Percentiles rank a stretch among this genome's conserved stretches.
These are phyloP conservation scores for Tulasnella sp. DNA, from an alignment of 768 basidiomycete genomes.

Conservation along the genomic window DNA sequence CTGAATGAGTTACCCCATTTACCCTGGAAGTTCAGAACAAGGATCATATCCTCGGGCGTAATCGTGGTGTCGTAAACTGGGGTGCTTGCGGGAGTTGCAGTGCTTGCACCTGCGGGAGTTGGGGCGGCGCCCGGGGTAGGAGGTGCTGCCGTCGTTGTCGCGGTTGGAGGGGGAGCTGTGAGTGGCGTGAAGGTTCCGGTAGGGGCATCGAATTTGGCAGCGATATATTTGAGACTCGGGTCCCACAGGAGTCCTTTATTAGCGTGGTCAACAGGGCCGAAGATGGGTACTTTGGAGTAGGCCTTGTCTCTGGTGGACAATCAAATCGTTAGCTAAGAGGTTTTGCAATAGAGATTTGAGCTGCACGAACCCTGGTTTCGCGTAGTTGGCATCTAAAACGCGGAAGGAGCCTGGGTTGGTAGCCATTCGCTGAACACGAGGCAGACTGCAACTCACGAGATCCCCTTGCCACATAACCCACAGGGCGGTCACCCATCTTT, in stretches of 20 bases:
- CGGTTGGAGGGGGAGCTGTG: constrained; percentile 5
- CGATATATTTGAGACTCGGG: constrained; percentile 26
- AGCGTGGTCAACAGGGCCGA: constrained; percentile 26
- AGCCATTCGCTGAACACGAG: background rate
- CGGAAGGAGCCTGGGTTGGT: background rate
- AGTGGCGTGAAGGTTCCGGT: background rate
- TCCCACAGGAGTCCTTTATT: constrained; percentile 27
- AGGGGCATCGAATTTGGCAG: constrained; percentile 15
- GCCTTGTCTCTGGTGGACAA: background rate
- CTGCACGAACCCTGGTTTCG: constrained; percentile 13
- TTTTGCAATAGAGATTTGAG: background rate
- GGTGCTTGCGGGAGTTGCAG: background rate
- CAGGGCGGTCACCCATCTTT: constrained; percentile 23
- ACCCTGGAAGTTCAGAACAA: constrained; percentile 17
- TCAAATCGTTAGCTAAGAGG: background rate
- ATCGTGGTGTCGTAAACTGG: background rate
- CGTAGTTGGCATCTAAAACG: constrained; percentile 27
- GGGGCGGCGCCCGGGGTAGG: constrained; percentile 9
- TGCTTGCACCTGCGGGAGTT: background rate
- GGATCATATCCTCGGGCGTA: constrained; percentile 14
- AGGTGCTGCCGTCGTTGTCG: background rate
- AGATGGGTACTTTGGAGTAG: constrained; percentile 19
- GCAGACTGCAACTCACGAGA: constrained; percentile 21
- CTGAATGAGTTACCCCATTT: constrained; percentile 22
- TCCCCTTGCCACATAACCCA: constrained; percentile 26